Evolutionary conservation across 805 yeast genomes (phyloP).

Genomic region (Scheffersomyces coipomensis): DNA sequence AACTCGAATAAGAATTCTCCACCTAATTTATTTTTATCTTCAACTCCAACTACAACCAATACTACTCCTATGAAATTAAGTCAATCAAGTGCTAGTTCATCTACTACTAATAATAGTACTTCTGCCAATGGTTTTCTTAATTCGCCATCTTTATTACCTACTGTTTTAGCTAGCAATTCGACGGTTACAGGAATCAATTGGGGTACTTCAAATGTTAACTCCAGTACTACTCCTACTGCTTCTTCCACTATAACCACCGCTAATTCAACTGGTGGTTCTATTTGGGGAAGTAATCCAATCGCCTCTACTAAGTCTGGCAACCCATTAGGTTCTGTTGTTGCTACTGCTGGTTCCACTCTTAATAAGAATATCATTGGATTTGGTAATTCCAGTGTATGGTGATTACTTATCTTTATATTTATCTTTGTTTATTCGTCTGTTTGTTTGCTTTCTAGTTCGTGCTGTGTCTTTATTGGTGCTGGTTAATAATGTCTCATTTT

Average conservation of each 20-base stretch:
- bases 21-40: conserved; percentile 18
- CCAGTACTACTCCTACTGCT: conserved; percentile 1
- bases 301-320: conserved; percentile 5
- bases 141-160: conserved; percentile 16
- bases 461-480: too few relatives aligned
- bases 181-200: conserved; percentile 10
- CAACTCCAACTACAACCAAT: conserved; percentile 6
- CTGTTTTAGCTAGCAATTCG: conserved; percentile 4
- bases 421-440: too few relatives aligned
- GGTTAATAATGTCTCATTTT: too few relatives aligned
- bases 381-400: conserved; percentile 20
- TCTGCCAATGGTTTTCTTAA: conserved; percentile 11
- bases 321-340: not conserved
- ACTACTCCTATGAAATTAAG: not conserved
- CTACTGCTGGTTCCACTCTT: not conserved
- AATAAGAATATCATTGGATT: conserved; percentile 7
- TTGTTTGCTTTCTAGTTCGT: too few relatives aligned
- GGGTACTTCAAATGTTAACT: conserved; percentile 6
- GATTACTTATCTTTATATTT: not conserved
- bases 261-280: conserved; percentile 12
- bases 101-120: conserved; percentile 4
- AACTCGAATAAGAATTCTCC: conserved; percentile 18
- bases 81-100: not conserved
- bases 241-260: conserved; percentile 3
- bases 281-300: conserved; percentile 22